Percentiles rank a stretch among this genome's conserved stretches.
These are phyloP conservation scores for Brasenia schreberi DNA, from an alignment of 164 flowering plant genomes.

Conservation along the genomic window DNA sequence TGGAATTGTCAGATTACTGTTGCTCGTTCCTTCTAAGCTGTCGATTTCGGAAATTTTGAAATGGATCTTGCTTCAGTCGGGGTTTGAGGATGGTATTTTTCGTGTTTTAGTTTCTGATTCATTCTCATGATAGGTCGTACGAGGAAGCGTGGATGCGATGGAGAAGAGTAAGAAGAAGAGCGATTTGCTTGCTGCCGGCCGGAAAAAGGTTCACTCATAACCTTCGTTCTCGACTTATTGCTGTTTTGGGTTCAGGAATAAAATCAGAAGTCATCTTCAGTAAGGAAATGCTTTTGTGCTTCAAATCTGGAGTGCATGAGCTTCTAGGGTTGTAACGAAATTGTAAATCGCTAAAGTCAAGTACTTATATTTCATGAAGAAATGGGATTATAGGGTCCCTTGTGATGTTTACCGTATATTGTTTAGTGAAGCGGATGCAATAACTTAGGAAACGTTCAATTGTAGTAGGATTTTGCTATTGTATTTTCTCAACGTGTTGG, in stretches of 20 bases:
- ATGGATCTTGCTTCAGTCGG: background rate
- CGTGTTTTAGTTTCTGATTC: background rate
- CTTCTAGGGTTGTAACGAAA: too few relatives aligned
- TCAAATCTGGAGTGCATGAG: background rate
- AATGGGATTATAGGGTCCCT: too few relatives aligned
- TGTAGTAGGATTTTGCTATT: background rate
- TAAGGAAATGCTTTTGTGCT: background rate
- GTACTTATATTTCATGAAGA: background rate
- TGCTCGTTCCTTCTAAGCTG: background rate
- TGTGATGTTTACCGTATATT: background rate
- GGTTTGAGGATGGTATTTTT: background rate
- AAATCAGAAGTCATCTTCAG: background rate
- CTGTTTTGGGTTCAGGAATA: background rate
- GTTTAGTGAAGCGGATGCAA: background rate
- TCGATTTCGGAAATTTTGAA: background rate
- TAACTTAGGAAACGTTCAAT: background rate
- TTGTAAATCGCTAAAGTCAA: background rate
- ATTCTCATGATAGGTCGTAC: background rate
- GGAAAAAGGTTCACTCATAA: slow-evolving; percentile 50
- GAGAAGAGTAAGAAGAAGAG: slow-evolving; percentile 67
- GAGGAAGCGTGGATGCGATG: slow-evolving; percentile 35
- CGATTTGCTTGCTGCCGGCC: slow-evolving; percentile 87
- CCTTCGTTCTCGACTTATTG: background rate
- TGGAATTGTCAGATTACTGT: background rate
- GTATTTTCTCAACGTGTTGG: background rate